Base-by-base conservation (phyloP, 179 eudicot genomes). In the Amaranthus tricolor region DNA sequence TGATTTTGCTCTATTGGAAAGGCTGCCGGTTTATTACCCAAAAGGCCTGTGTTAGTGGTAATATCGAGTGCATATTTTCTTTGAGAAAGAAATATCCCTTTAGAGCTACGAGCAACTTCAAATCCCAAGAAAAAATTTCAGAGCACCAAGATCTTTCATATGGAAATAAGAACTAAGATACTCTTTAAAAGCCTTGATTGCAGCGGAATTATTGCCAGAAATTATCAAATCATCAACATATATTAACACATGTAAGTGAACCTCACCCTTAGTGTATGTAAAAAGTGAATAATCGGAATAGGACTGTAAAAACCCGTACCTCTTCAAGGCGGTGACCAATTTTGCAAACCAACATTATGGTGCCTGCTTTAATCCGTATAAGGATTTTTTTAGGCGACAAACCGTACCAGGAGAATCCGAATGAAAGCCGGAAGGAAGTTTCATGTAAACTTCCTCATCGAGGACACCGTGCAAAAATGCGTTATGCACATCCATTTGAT, bases 1-100 rank as follows among this genome's bases (percentile, higher is more conserved):
- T 49, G 71, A 8, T 31, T 49, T 67, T 50, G 71, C 43, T 77
- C 70, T 43, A 77, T 71, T 5, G 76, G 80, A 51, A n/a, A n/a
- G 66, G 9, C 0, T 12, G 12, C 7, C 0, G 49, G 67, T 16
- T 66, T 48, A 6, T 6, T 11, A 19, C 70, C 70, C 3, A 66
- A 20, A 9, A 66, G 15, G 47, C 70, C 56, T 0, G 55, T 11
- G 5, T 66, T 24, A 16, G 70, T 1, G 0, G 47, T n/a, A 16
- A 48, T 66, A 0, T 48, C 70, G 6, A 66, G 24, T 47, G 70
- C 15, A 50, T 66, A 19, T 9, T 66, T 66, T 4, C 55, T 15
- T n/a, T 66, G 70, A 7, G 40, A 47, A 7, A 15, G 12, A 50
- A 66, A 66, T 1, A 48, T 0, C 0, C 56, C 70, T 7, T 47